Base-by-base conservation (phyloP, 83 land plant genomes). In the Picea abies region DNA sequence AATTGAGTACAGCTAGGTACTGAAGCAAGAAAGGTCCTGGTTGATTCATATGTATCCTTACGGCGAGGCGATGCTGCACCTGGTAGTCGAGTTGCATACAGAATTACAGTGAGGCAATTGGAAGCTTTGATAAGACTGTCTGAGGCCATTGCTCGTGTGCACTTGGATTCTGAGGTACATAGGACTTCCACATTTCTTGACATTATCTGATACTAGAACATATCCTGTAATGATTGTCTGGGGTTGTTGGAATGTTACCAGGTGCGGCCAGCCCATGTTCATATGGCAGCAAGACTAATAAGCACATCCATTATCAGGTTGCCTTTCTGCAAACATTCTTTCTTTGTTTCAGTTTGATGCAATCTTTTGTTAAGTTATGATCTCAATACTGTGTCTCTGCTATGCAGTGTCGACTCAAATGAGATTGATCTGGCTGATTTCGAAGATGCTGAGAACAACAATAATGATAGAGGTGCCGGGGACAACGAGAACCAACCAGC, bases 21-120 rank as follows among this genome's bases (percentile, higher is more conserved):
- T 5, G 99, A 96, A 90, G 99, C 99, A 35, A 91, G 91, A 76
- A 87, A 93, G 85, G 88, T 92, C 44, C 84, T 98, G 39, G 99
- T 96, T 60, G 99, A 98, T 9, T 90, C 97, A 69, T 98, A 98
- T 86, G 99, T 98, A 60, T 86, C 96, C n/a, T 94, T 98, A 66
- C 85, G 99, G 60, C 90, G 92, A 80, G 97, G 96, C 62, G 99
- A 98, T 86, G 88, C 96, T 41, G 85, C 93, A 77, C 97, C 99
- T 62, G 99, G 99, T 15, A 93, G 93, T 81, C 94, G 93, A 87
- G 97, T 95, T 83, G 99, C 99, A 20, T 96, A 98, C 65, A 84
- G 99, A 47, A 98, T 96, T 86, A 98, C 99, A 26, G 99, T 96
- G 14, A 86, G 99, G 84, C 99, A 98, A 84, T 90, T 98, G 47